phyloP scores from a whole-genome alignment of 2,329 filamentous ascomycete genomes.

The Myriangium duriaei region DNA sequence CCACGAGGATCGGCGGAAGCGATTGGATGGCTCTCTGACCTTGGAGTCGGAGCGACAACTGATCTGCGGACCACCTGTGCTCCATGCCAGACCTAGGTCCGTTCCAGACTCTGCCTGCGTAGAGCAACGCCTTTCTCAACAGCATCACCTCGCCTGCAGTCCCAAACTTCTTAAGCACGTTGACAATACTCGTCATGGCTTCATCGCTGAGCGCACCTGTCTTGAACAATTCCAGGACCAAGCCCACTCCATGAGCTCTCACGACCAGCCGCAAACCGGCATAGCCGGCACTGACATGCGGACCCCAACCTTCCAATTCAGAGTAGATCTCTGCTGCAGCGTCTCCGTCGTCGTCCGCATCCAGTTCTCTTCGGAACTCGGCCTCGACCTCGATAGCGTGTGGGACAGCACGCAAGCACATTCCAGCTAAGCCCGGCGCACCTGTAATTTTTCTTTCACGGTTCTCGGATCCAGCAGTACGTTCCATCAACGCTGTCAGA shows the following conservation, averaged over 20 bases:
- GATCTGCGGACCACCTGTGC: too few relatives aligned
- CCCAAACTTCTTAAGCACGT: background rate
- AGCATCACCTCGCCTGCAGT: background rate
- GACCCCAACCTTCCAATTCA: slow-evolving; percentile 28
- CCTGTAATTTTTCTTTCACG: slow-evolving; percentile 16
- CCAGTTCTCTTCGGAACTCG: slow-evolving; percentile 23
- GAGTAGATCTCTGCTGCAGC: slow-evolving; percentile 27
- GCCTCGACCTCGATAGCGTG: slow-evolving; percentile 29
- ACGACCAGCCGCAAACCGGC: slow-evolving; percentile 28
- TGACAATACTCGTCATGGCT: slow-evolving; percentile 2
- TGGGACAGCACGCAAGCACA: slow-evolving; percentile 29
- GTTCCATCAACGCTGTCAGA: slow-evolving; percentile 12
- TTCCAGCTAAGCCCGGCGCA: slow-evolving; percentile 25
- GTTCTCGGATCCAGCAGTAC: slow-evolving; percentile 22
- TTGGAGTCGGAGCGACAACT: too few relatives aligned
- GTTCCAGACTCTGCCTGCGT: too few relatives aligned
- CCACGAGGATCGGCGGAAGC: background rate
- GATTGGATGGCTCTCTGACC: too few relatives aligned
- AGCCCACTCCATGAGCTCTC: slow-evolving; percentile 27
- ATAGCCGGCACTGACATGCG: slow-evolving; percentile 25
- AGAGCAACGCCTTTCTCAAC: background rate
- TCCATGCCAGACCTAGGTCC: too few relatives aligned
- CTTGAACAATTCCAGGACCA: slow-evolving; percentile 25
- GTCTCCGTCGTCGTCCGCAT: slow-evolving; percentile 23
- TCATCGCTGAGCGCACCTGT: slow-evolving; percentile 19